phyloP scores from a whole-genome alignment of 352 stramenopile species.

The Stramenopiles sp. region DNA sequence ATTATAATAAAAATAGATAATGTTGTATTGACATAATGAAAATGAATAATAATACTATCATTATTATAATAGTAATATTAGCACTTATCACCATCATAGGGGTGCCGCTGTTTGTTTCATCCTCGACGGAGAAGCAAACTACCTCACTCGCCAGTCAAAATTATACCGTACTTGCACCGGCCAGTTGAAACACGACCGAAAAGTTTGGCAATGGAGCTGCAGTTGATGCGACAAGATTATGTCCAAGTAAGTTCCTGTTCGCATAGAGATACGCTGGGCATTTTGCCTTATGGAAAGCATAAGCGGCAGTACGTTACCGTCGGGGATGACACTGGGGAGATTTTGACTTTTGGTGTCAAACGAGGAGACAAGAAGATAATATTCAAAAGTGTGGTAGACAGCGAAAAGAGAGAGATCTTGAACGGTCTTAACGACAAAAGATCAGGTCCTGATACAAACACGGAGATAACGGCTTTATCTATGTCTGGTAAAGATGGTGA shows the following conservation, averaged over 20 bases:
- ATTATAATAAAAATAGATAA: no score
- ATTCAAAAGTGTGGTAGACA: neutral
- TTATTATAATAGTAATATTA: no score
- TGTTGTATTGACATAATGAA: no score
- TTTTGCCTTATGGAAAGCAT: neutral
- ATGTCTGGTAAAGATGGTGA: neutral
- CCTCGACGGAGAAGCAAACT: no score
- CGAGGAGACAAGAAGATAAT: neutral
- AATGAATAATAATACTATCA: no score
- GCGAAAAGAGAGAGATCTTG: neutral
- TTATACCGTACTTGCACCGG: no score
- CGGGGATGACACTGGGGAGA: neutral
- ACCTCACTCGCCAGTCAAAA: no score
- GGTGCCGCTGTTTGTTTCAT: no score
- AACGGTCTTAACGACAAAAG: neutral
- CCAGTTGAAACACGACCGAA: no score
- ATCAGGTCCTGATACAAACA: neutral
- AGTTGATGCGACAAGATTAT: neutral
- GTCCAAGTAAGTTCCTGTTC: neutral
- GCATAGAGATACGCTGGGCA: neutral
- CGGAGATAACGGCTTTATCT: neutral
- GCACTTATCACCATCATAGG: no score
- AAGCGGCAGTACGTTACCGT: neutral
- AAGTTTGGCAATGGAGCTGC: neutral
- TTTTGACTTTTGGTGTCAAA: neutral